Evolutionary conservation across 176 grass and related monocot genomes (phyloP).

Genomic region (Tillandsia fasciculata): DNA sequence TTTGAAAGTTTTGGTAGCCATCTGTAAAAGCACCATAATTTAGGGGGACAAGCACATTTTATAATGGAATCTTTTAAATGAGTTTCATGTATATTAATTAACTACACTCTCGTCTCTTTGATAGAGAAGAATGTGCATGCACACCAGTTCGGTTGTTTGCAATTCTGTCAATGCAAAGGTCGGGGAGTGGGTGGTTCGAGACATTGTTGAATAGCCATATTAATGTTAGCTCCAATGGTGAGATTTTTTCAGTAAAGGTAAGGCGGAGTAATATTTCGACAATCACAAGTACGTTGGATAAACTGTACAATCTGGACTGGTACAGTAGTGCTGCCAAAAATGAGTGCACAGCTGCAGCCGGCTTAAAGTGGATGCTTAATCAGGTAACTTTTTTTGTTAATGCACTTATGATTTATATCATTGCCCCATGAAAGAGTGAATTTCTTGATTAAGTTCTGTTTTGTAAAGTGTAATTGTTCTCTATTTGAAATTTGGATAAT

Average conservation of each 20-base stretch:
- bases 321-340: conserved; percentile 93
- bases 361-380: conserved; percentile 99
- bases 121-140: conserved; percentile 80
- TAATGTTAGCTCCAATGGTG: conserved; percentile 86
- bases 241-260: conserved; percentile 84
- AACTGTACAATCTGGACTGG: conserved; percentile 88
- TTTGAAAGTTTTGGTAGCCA: no score
- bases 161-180: conserved; percentile 98
- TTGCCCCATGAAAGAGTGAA: no score
- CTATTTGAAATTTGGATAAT: no score
- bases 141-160: conserved; percentile 82
- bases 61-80: neutral
- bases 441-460: no score
- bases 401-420: no score
- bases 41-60: neutral
- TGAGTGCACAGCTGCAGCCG: conserved; percentile 77
- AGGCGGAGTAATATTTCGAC: conserved; percentile 59
- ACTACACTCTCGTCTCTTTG: conserved; percentile 13
- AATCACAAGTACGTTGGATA: conserved; percentile 56
- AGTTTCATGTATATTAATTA: neutral
- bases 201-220: conserved; percentile 86
- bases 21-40: no score
- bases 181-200: conserved; percentile 90
- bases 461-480: no score
- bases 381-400: conserved; percentile 41